Evolutionary conservation across 257 asterid genomes (phyloP), one percentile per base, ranked within the genome.

Genomic region (Plectranthus barbatus): DNA sequence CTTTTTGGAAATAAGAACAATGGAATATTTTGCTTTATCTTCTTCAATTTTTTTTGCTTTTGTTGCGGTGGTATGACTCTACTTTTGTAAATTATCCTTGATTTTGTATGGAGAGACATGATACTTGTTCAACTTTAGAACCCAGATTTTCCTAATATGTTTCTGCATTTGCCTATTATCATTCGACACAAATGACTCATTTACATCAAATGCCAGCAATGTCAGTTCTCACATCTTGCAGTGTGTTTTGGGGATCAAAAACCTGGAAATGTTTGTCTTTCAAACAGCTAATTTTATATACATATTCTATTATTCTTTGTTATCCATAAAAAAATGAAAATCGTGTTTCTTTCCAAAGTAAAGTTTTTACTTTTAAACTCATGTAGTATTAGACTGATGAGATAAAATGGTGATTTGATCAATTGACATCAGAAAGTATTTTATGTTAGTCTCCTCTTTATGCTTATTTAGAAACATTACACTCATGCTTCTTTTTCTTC

Each of bases 161-260:
- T 56, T 49, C 18, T 55, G 17, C 42, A 54, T 53, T 12, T 46
- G 19, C 36, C 1, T 15, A 47, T 17, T 33, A 47, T 47, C 19
- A 13, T 63, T 8, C 33, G 47, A 20, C 7, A 4, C 50, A 6
- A 39, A 55, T n/a, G 37, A 13, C 41, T 56, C 23, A 57, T 51
- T 62, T 53, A 60, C 72, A 41, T 36, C 67, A 53, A 64, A 23
- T 74, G 64, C 65, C 18, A 18, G 50, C 47, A 34, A 63, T 56
- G 14, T 40, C 44, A 41, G 34, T 36, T 52, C 26, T 62, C 55
- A 21, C 62, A 24, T 12, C 47, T 14, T 46, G 29, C 70, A 46
- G 40, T 50, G 53, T 34, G 56, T 67, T 58, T 75, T 24, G 9
- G 21, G 34, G 61, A 54, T 47, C 19, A 37, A n/a, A 5, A 29